Evolutionary conservation across 345 rosid species (phyloP).

Genomic region (Populus pruinosa): DNA sequence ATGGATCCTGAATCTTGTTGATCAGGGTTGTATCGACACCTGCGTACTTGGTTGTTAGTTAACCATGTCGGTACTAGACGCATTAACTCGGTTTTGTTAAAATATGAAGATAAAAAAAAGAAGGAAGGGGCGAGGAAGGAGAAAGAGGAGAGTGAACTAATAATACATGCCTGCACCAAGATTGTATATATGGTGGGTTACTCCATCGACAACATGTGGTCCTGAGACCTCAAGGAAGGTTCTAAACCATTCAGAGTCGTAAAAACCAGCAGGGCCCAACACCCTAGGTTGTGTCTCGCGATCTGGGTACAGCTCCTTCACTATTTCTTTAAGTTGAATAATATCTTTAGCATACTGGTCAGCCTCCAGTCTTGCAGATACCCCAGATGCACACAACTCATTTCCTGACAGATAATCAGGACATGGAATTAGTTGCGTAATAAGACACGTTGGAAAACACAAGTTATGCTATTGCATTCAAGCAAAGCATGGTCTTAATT

Average conservation of each 20-base stretch:
- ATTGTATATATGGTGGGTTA: constrained; percentile 62
- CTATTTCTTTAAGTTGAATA: constrained; percentile 25
- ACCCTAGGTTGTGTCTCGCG: constrained; percentile 35
- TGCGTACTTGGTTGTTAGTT: constrained; percentile 1
- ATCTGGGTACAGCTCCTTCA: constrained; percentile 36
- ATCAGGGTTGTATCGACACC: constrained; percentile 46
- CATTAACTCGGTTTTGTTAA: background rate
- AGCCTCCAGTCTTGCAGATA: constrained; percentile 36
- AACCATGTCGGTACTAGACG: background rate
- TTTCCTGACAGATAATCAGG: constrained; percentile 34
- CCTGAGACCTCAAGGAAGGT: constrained; percentile 39
- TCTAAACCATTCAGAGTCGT: constrained; percentile 50
- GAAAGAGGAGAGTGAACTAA: too few species aligned
- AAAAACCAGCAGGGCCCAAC: constrained; percentile 58
- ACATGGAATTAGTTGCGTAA: background rate
- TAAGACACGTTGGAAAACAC: too few species aligned
- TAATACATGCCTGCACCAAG: constrained; percentile 44
- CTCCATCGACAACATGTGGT: constrained; percentile 42
- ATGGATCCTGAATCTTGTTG: constrained; percentile 51
- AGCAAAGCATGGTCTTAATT: background rate
- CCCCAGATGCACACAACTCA: constrained; percentile 52
- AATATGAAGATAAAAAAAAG: background rate
- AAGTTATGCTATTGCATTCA: too few species aligned
- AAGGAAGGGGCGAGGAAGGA: background rate
- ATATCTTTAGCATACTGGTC: constrained; percentile 43